phyloP scores from a whole-genome alignment of 495 filamentous ascomycete genomes.

The Bathelium albidoporum region DNA sequence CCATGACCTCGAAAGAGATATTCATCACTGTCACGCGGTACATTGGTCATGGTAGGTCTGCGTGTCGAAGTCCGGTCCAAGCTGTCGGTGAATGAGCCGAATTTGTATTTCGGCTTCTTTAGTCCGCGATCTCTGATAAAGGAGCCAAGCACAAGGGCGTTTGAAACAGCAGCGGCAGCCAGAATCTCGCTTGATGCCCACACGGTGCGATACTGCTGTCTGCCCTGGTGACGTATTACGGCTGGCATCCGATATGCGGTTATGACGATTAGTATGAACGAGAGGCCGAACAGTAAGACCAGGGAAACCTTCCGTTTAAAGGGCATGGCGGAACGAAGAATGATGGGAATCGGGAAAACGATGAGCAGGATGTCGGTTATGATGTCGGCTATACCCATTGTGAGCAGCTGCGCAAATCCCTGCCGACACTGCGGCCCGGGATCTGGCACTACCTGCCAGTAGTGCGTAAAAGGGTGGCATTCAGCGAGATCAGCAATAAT shows the following conservation, averaged over 20 bases:
- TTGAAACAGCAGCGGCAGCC: slow-evolving; percentile 32
- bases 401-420: slow-evolving; percentile 74
- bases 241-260: slow-evolving; percentile 29
- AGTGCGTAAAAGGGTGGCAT: slow-evolving; percentile 73
- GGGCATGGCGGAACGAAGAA: slow-evolving; percentile 61
- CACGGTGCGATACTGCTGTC: slow-evolving; percentile 34
- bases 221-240: slow-evolving; percentile 25
- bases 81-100: slow-evolving; percentile 25
- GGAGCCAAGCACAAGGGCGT: slow-evolving; percentile 33
- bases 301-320: slow-evolving; percentile 47
- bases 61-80: slow-evolving; percentile 26
- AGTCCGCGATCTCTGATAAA: slow-evolving; percentile 35
- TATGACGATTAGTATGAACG: slow-evolving; percentile 56
- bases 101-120: slow-evolving; percentile 32
- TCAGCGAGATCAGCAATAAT: slow-evolving; percentile 73
- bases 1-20: slow-evolving; percentile 30
- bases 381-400: slow-evolving; percentile 77
- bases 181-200: slow-evolving; percentile 33
- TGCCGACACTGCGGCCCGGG: slow-evolving; percentile 75
- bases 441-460: slow-evolving; percentile 88
- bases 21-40: slow-evolving; percentile 29
- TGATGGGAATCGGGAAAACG: slow-evolving; percentile 77
- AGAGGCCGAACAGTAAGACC: slow-evolving; percentile 69
- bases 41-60: slow-evolving; percentile 20
- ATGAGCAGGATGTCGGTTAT: slow-evolving; percentile 81